These are phyloP conservation scores for Strobilomyces dryophilus DNA, from an alignment of 768 basidiomycete genomes.

Conservation along the genomic window DNA sequence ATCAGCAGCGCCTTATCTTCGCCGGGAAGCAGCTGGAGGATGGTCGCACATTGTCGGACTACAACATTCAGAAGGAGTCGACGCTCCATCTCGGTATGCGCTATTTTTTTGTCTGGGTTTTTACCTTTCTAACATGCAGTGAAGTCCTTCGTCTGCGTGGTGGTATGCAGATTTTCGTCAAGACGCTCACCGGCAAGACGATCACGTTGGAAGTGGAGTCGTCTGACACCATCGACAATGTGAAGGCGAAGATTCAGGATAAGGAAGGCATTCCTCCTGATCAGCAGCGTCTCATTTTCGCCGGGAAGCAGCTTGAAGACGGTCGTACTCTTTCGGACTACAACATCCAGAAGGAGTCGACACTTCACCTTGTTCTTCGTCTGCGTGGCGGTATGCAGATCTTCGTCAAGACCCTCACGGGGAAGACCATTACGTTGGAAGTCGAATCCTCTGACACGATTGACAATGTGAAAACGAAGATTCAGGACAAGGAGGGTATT, in stretches of 20 bases:
- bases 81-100: slow-evolving; percentile 49
- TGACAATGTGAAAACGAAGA: slow-evolving; percentile 74
- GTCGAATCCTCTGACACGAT: slow-evolving; percentile 76
- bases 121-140: neutral
- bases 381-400: slow-evolving; percentile 72
- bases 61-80: slow-evolving; percentile 89
- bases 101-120: fast-evolving
- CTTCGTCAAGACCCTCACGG: slow-evolving; percentile 68
- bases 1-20: slow-evolving; percentile 88
- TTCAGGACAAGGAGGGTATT: slow-evolving; percentile 79
- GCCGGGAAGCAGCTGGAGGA: slow-evolving; percentile 93
- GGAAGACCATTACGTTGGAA: slow-evolving; percentile 74
- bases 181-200: slow-evolving; percentile 86
- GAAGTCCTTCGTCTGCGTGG: slow-evolving; percentile 78
- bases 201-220: slow-evolving; percentile 94
- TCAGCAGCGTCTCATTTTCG: slow-evolving; percentile 88
- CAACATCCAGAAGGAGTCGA: slow-evolving; percentile 83
- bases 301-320: slow-evolving; percentile 93
- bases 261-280: slow-evolving; percentile 80
- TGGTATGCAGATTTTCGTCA: slow-evolving; percentile 90
- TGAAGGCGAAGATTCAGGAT: slow-evolving; percentile 79
- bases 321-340: slow-evolving; percentile 84
- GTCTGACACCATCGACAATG: slow-evolving; percentile 90
- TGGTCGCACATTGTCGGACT: slow-evolving; percentile 85
- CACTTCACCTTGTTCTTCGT: slow-evolving; percentile 70